phyloP scores from a whole-genome alignment of 2,329 filamentous ascomycete genomes.

The Ceratocystis cacaofunesta region DNA sequence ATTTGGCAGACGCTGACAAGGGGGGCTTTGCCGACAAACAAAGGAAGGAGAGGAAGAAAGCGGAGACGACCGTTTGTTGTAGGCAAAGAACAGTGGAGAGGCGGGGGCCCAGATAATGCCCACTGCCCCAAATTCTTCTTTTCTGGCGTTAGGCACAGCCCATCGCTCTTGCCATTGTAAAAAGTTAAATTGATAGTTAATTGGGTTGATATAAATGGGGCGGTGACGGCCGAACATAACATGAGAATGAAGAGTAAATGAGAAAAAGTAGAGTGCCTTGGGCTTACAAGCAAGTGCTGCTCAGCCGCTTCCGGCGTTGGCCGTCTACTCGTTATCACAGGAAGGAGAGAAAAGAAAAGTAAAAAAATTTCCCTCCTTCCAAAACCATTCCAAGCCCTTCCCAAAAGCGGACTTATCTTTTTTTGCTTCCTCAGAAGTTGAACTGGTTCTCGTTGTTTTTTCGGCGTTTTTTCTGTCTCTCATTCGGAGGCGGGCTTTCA shows the following conservation, averaged over 20 bases:
- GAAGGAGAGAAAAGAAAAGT: neutral
- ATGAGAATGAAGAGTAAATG: neutral
- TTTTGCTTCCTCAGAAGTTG: neutral
- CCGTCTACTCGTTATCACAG: neutral
- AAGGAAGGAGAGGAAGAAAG: neutral
- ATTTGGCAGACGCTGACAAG: neutral
- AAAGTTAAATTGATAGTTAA: neutral
- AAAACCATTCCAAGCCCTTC: neutral
- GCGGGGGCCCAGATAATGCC: neutral
- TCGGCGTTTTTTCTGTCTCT: neutral
- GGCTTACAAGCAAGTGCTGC: neutral
- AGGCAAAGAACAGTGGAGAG: neutral
- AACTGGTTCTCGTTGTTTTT: neutral
- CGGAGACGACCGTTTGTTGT: neutral
- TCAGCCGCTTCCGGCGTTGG: neutral
- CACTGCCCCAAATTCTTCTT: too few relatives aligned
- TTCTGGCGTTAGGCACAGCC: neutral
- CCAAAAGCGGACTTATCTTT: neutral
- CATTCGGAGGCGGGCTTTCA: neutral
- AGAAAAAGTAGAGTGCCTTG: neutral
- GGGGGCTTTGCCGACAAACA: neutral
- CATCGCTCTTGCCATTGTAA: neutral
- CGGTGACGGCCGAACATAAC: neutral
- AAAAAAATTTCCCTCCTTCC: neutral
- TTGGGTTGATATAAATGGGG: neutral